Conservation (phyloP, 192 early-diverging fungal species). For the Gonapodya prolifera region DNA sequence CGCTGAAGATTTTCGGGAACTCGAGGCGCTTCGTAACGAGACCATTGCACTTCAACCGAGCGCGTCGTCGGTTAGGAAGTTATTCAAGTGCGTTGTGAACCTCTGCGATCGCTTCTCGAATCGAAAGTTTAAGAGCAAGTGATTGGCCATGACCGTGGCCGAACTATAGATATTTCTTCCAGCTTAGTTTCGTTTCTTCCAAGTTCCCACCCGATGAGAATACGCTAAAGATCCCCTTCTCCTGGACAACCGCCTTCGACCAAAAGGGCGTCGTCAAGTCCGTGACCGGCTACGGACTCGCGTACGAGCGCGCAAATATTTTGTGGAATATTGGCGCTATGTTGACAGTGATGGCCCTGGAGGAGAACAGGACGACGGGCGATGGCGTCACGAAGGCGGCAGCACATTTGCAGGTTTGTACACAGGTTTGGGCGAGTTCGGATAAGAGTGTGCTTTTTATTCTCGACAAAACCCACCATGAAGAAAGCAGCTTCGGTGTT, state of each 20-base stretch:
- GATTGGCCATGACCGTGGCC: neutral
- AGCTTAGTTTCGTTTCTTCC: conserved; percentile 64
- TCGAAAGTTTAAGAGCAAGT: neutral
- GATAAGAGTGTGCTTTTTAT: neutral
- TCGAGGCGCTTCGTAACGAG: conserved; percentile 64
- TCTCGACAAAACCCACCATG: neutral
- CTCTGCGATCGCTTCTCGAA: neutral
- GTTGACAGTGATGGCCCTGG: conserved; percentile 65
- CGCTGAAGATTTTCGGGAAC: conserved; percentile 67
- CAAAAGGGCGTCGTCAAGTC: conserved; percentile 6
- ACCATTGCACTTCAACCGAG: conserved; percentile 48
- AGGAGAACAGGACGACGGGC: conserved; percentile 50
- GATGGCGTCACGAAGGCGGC: conserved; percentile 71
- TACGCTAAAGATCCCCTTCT: conserved; percentile 53
- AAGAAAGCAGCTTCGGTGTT: conserved; percentile 70
- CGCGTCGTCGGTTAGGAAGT: conserved; percentile 47
- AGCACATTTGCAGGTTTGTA: conserved; percentile 57
- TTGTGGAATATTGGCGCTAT: conserved; percentile 78
- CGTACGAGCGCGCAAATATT: conserved; percentile 72
- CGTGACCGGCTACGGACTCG: conserved; percentile 56
- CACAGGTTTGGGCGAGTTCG: neutral
- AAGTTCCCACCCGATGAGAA: conserved; percentile 80
- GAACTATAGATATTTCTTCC: conserved; percentile 62
- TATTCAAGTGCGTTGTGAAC: conserved; percentile 39
- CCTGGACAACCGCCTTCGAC: conserved; percentile 55